Base-by-base conservation (phyloP, 305 asterid species). In the Fraxinus latifolia region DNA sequence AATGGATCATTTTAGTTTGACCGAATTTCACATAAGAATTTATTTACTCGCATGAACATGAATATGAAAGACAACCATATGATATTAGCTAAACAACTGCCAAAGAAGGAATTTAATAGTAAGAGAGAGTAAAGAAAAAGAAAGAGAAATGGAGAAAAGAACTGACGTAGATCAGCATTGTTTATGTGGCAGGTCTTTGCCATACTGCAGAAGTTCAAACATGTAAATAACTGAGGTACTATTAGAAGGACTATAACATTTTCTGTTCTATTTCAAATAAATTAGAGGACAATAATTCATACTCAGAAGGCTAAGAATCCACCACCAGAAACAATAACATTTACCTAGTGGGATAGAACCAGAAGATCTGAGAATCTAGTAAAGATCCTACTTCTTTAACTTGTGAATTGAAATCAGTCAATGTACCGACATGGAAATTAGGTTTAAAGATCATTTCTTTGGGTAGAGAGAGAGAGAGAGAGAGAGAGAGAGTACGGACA, bases 401-500 rank as follows among this genome's bases (percentile, higher is more conserved):
- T 65, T 25, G 33, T 65, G 73, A 65, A 11, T 25, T 3, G 17
- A 65, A 62, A 62, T 62, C 71, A 21, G 71, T 60, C 31, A 12
- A 21, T 62, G 67, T 55, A 55, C 3, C 15, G 2, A 65, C 73
- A 25, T 29, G 25, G 74, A 27, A 67, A 27, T 67, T 8, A 67
- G 74, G 31, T 7, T 62, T 62, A 25, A 25, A 4, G 3, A 67
- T 67, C 17, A 21, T 23, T 21, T 60, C 3, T 60, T 60, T 60
- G 21, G 32, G 39, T 6, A 31, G 33, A 3, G 33, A 31, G 4
- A 44, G 32, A 42, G 53, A 36, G 50, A 33, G 36, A 33, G 36
- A 31, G 4, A 47, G 32, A 39, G 34, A 84, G 74, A 81, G 74
- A 70, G 50, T 3, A 65, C 73, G 33, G 77, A 91, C 98, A 97